phyloP scores from a whole-genome alignment of 2,329 filamentous ascomycete genomes.

The Ceratocystis destructans region DNA sequence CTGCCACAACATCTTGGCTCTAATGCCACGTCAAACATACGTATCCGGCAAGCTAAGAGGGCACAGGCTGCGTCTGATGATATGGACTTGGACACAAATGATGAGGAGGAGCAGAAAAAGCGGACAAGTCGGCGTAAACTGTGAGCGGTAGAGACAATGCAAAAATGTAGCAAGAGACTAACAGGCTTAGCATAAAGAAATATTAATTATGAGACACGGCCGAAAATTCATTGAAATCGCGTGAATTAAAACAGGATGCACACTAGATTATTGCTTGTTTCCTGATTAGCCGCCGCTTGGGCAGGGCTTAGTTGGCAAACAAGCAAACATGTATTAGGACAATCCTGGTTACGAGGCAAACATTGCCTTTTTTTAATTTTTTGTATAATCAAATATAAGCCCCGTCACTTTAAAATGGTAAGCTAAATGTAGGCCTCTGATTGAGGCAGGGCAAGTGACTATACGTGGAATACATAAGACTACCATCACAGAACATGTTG shows the following conservation, averaged over 20 bases:
- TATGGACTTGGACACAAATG: constrained; percentile 44
- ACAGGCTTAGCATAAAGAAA: constrained; percentile 6
- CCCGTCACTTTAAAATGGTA: too few relatives aligned
- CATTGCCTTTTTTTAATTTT: background rate
- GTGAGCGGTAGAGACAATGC: constrained; percentile 24
- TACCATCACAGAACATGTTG: too few relatives aligned
- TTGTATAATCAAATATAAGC: background rate
- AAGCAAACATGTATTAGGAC: background rate
- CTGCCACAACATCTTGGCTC: constrained; percentile 5
- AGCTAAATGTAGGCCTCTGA: too few relatives aligned
- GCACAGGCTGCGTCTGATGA: constrained; percentile 33
- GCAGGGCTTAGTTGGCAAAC: background rate
- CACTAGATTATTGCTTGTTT: background rate
- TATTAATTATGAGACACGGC: constrained; percentile 13
- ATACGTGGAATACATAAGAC: too few relatives aligned
- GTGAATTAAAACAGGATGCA: background rate
- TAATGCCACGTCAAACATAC: background rate
- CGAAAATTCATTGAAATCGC: background rate
- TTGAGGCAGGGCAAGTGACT: too few relatives aligned
- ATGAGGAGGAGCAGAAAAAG: constrained; percentile 36
- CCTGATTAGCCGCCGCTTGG: background rate
- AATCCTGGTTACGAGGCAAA: background rate
- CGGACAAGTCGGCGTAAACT: constrained; percentile 42
- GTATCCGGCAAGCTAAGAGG: constrained; percentile 13
- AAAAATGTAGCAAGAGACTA: background rate